These are phyloP conservation scores for Wickerhamiella kazuoi DNA, from an alignment of 805 yeast genomes.

Conservation along the genomic window DNA sequence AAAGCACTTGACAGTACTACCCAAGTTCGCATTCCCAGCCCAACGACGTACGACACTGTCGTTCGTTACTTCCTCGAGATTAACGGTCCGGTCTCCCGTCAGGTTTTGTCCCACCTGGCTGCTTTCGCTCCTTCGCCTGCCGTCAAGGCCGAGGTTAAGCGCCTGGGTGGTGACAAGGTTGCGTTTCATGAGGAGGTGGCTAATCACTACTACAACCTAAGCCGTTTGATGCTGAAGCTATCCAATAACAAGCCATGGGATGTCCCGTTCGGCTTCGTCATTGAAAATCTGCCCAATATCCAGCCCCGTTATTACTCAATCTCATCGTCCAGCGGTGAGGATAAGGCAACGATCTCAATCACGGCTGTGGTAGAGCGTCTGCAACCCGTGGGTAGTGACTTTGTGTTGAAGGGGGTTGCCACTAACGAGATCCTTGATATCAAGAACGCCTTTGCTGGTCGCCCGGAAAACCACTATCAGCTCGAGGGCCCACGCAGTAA, in stretches of 20 bases:
- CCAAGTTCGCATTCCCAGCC: conserved; percentile 27
- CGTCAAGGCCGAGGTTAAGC: conserved; percentile 30
- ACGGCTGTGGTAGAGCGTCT: conserved; percentile 84
- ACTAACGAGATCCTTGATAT: conserved; percentile 72
- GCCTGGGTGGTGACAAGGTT: conserved; percentile 49
- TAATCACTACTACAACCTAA: conserved; percentile 44
- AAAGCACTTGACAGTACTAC: conserved; percentile 43
- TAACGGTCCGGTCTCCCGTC: conserved; percentile 86
- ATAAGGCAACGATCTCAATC: conserved; percentile 56
- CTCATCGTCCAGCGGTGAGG: conserved; percentile 70
- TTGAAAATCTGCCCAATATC: conserved; percentile 64
- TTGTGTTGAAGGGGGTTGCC: conserved; percentile 63
- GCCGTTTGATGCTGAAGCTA: conserved; percentile 49
- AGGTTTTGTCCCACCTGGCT: conserved; percentile 50
- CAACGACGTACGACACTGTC: conserved; percentile 78
- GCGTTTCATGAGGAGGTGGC: conserved; percentile 51
- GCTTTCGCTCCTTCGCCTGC: conserved; percentile 64
- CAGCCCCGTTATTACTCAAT: conserved; percentile 95
- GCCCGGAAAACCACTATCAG: conserved; percentile 36
- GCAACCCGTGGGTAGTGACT: conserved; percentile 19
- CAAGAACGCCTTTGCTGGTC: conserved; percentile 39
- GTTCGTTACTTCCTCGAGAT: conserved; percentile 79
- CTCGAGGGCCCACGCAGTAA: conserved; percentile 67
- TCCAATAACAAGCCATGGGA: conserved; percentile 58
- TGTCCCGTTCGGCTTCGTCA: conserved; percentile 69